Percentiles rank a stretch among this genome's conserved stretches.
phyloP scores from a whole-genome alignment of 768 basidiomycete species.

The Tephrocybe sp. region DNA sequence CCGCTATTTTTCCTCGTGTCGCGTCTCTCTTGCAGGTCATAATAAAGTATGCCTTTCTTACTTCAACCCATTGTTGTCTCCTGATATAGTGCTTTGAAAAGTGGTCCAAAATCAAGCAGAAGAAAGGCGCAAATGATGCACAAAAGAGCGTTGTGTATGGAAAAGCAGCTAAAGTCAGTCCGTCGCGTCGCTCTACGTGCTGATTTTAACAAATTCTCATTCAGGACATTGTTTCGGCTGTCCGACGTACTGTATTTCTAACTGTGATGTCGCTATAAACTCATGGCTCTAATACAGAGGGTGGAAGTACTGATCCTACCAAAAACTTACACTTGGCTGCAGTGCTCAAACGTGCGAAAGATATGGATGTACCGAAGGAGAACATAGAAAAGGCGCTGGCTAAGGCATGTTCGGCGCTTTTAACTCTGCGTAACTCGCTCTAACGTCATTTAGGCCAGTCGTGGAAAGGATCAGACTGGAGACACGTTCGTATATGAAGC shows the following conservation, averaged over 20 bases:
- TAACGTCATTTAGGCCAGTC: constrained; percentile 36
- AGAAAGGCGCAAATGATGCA: constrained; percentile 62
- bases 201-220: neutral
- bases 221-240: constrained; percentile 64
- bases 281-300: constrained; percentile 33
- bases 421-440: neutral
- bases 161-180: constrained; percentile 50
- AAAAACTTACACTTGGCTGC: constrained; percentile 52
- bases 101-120: constrained; percentile 80
- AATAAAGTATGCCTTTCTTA: constrained; percentile 32
- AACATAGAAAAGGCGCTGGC: constrained; percentile 64
- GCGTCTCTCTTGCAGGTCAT: constrained; percentile 30
- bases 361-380: constrained; percentile 62
- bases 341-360: constrained; percentile 53
- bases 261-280: neutral
- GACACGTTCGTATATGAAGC: constrained; percentile 58
- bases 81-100: constrained; percentile 20
- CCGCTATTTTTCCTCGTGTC: constrained; percentile 20
- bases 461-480: constrained; percentile 44
- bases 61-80: neutral
- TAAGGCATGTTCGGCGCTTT: constrained; percentile 34
- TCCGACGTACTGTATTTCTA: constrained; percentile 39
- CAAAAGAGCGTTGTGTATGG: constrained; percentile 58
- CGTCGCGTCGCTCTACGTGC: neutral
- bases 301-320: constrained; percentile 53